Evolutionary conservation across 371 early-diverging fungal species (phyloP), one percentile per base, ranked within the genome.

Genomic region (Syncephalastrum monosporum): DNA sequence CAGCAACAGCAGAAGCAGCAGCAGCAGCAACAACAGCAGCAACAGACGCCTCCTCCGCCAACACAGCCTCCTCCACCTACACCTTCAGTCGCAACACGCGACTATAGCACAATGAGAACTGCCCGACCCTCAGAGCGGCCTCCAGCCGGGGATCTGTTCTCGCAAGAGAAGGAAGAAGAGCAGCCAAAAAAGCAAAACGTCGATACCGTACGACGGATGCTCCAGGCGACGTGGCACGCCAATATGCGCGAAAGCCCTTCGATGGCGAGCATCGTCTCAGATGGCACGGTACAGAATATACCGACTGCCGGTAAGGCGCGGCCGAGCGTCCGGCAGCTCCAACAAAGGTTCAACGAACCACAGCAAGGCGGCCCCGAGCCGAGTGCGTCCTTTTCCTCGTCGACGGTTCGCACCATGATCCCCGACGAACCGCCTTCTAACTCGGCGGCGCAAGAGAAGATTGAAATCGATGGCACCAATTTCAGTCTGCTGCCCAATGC

Each of bases 371-470:
- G 45, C 7, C 61, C 52, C 3, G 56, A 29, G 3, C 63, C 63
- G 13, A 64, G 60, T 10, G 61, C 59, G 4, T 64, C 74, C 1
- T 66, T 68, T 56, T 70, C 71, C n/a, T 68, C 74, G 6, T 68
- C 68, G 8, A 71, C 71, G 21, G 68, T 61, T 43, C 63, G 62
- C 3, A 70, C 74, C 7, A 64, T 74, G 62, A 65, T 71, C 24
- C 70, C 70, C 53, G 56, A 57, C 50, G 60, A 64, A 14, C 64
- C 60, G 43, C 45, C 50, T 8, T 24, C 48, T 3, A 29, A 43
- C 14, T 15, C 53, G 0, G 59, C 54, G 0, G 55, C 60, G 14
- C 49, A 53, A 44, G 60, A 60, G 33, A 60, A 60, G 53, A 60
- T 60, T 27, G 60, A 60, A 16, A 53, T 60, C 24, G 60, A 60